Evolutionary conservation across 805 yeast species (phyloP).

Genomic region (Zygosaccharomyces rouxii): DNA sequence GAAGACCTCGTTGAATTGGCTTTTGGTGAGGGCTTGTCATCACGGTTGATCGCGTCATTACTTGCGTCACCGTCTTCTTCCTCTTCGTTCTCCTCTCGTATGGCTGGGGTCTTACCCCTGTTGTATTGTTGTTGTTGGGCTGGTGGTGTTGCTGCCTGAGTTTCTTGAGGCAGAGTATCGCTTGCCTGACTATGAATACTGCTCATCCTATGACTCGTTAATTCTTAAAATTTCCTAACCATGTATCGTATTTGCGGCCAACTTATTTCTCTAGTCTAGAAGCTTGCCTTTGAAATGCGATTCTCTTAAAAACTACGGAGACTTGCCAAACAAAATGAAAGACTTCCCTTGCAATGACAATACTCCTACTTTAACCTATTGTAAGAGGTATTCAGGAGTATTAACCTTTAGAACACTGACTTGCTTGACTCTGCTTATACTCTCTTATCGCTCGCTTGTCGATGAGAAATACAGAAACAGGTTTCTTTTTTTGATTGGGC

Average conservation of each 20-base stretch:
- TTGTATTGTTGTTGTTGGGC: conserved; percentile 8
- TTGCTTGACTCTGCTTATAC: too few relatives aligned
- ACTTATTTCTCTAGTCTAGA: background rate
- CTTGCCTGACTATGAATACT: conserved; percentile 27
- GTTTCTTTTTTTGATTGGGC: background rate
- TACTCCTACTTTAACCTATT: too few relatives aligned
- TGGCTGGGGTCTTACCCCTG: conserved; percentile 17
- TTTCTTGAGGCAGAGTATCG: conserved; percentile 9
- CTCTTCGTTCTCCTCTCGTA: conserved; percentile 13
- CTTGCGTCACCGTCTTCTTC: background rate
- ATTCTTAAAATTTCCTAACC: background rate
- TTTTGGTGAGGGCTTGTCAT: background rate
- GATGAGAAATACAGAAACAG: too few relatives aligned
- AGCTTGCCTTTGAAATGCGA: background rate
- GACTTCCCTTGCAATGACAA: background rate
- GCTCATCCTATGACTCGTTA: conserved; percentile 15
- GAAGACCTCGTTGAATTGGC: conserved; percentile 9
- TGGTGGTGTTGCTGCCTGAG: conserved; percentile 9
- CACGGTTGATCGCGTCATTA: background rate
- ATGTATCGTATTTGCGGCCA: background rate
- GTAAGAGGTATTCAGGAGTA: too few relatives aligned
- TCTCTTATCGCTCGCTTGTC: too few relatives aligned
- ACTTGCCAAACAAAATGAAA: background rate
- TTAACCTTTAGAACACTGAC: too few relatives aligned
- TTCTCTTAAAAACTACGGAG: background rate